A percentile compares a stretch with the other conserved stretches of the same genome.
Conservation (phyloP, 768 basidiomycete genomes). For the Russula abietina region DNA sequence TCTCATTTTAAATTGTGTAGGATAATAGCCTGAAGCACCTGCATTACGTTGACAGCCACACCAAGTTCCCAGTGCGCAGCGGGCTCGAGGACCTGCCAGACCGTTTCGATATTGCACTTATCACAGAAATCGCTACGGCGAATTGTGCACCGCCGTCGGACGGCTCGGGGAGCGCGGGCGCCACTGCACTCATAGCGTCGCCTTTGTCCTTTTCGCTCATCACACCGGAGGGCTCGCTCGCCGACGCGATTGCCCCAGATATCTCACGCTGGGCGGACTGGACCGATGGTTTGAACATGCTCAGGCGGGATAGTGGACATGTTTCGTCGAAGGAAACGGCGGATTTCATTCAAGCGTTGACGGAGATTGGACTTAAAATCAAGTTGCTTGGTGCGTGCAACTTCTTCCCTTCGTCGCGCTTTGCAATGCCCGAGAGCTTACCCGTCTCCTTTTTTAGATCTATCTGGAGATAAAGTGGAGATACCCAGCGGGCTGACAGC, state of each 20-base stretch:
- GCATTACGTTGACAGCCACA: conserved; percentile 78
- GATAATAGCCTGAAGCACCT: conserved; percentile 72
- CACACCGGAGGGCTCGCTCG: conserved; percentile 30
- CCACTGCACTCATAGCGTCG: conserved; percentile 29
- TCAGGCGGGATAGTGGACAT: conserved; percentile 74
- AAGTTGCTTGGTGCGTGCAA: conserved; percentile 68
- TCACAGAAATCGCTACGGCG: conserved; percentile 74
- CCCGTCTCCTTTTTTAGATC: conserved; percentile 42
- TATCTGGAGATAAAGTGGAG: conserved; percentile 84
- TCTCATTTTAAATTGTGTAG: conserved; percentile 43
- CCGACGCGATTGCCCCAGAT: conserved; percentile 38
- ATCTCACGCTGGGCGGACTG: conserved; percentile 84
- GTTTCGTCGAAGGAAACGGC: conserved; percentile 82
- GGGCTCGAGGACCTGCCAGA: conserved; percentile 87
- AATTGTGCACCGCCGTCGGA: conserved; percentile 66
- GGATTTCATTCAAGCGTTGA: conserved; percentile 78
- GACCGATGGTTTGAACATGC: conserved; percentile 90
- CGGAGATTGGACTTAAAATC: conserved; percentile 88
- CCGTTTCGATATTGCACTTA: conserved; percentile 70
- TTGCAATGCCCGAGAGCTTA: background rate
- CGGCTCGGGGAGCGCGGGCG: conserved; percentile 32
- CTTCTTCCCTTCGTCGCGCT: background rate
- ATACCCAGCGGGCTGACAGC: conserved; percentile 74
- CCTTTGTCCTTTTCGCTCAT: conserved; percentile 31
- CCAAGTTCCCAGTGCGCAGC: conserved; percentile 70